Evolutionary conservation across 1,284 basidiomycete genomes (phyloP).

Genomic region (Anthracocystis walkeri): DNA sequence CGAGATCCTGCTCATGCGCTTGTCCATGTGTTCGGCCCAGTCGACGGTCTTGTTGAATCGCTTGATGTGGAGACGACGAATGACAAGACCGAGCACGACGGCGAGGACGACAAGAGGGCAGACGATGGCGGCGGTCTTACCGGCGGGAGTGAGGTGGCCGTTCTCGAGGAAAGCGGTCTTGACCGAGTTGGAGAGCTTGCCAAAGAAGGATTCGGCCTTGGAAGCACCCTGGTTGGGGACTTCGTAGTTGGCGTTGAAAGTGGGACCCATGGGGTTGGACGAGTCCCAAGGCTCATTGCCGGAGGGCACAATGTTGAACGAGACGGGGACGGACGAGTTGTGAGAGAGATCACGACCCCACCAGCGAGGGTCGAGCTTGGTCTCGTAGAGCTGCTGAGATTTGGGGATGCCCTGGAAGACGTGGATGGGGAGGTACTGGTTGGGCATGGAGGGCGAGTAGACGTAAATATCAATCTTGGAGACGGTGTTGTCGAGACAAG

Average conservation of each 20-base stretch:
- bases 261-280: conserved; percentile 62
- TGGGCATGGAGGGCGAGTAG: conserved; percentile 55
- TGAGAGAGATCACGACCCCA: conserved; percentile 57
- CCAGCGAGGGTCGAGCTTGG: conserved; percentile 62
- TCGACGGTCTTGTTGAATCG: conserved; percentile 66
- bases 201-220: conserved; percentile 49
- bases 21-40: conserved; percentile 68
- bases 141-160: conserved; percentile 57
- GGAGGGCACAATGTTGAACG: conserved; percentile 66
- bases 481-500: conserved; percentile 48
- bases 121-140: conserved; percentile 65
- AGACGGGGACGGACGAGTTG: conserved; percentile 51
- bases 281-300: conserved; percentile 69
- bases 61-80: conserved; percentile 67
- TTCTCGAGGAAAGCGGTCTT: conserved; percentile 56
- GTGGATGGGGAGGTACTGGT: conserved; percentile 59
- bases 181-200: conserved; percentile 53
- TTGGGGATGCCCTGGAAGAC: conserved; percentile 59
- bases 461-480: conserved; percentile 66
- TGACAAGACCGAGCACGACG: conserved; percentile 51
- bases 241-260: conserved; percentile 60
- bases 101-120: conserved; percentile 60
- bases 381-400: conserved; percentile 37
- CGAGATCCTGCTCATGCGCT: conserved; percentile 67
- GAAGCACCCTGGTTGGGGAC: conserved; percentile 50